phyloP scores from a whole-genome alignment of 352 stramenopile genomes.

The Phytophthora europaea region DNA sequence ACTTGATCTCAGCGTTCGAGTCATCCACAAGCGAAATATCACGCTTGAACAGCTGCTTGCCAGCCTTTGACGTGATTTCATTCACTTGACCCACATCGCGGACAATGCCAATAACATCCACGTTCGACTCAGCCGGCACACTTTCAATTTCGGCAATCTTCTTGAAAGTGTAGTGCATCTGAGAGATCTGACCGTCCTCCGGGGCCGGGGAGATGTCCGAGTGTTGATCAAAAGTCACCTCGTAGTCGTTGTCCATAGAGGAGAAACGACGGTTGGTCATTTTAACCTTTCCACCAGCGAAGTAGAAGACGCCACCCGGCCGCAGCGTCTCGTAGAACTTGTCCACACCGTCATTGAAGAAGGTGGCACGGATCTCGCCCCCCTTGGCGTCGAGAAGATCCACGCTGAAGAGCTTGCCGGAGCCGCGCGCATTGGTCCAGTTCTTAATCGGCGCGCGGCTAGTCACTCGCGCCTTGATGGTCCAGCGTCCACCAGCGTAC shows the following conservation, averaged over 20 bases:
- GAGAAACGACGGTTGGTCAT: conserved; percentile 98
- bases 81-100: conserved; percentile 92
- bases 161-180: conserved; percentile 94
- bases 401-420: conserved; percentile 97
- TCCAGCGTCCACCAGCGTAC: conserved; percentile 95
- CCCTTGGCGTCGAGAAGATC: conserved; percentile 96
- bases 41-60: conserved; percentile 96
- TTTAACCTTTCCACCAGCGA: conserved; percentile 96
- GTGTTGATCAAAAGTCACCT: conserved; percentile 98
- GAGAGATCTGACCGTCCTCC: conserved; percentile 92
- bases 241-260: conserved; percentile 97
- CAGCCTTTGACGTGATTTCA: conserved; percentile 96
- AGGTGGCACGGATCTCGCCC: conserved; percentile 97
- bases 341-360: conserved; percentile 99
- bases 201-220: conserved; percentile 94
- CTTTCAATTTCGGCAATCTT: conserved; percentile 95
- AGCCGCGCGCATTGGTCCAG: conserved; percentile 97
- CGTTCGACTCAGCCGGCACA: conserved; percentile 84
- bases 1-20: conserved; percentile 95
- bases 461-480: conserved; percentile 97
- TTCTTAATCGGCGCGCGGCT: conserved; percentile 94
- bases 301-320: conserved; percentile 94
- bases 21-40: conserved; percentile 98
- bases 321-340: conserved; percentile 96
- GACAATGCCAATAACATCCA: conserved; percentile 98